Conservation (phyloP, 2,329 filamentous ascomycete species). For the Paecilomyces variotii region DNA sequence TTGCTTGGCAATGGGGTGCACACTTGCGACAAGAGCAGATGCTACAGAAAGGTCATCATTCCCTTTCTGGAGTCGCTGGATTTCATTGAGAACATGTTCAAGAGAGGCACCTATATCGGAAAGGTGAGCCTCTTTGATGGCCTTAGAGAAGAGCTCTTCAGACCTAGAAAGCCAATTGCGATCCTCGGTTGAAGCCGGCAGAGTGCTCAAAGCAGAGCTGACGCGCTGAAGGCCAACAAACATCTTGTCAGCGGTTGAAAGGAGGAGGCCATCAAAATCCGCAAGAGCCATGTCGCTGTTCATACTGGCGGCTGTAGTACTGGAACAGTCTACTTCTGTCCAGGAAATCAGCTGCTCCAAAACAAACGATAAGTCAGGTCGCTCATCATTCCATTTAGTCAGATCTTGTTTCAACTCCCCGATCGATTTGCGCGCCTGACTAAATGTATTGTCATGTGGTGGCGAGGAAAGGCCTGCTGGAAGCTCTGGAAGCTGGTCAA, state of each 20-base stretch:
- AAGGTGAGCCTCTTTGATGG: slow-evolving; percentile 54
- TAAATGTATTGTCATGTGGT: slow-evolving; percentile 18
- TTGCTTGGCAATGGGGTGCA: slow-evolving; percentile 65
- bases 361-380: slow-evolving; percentile 56
- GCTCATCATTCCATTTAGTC: slow-evolving; percentile 32
- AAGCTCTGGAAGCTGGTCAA: slow-evolving; percentile 40
- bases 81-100: slow-evolving; percentile 35
- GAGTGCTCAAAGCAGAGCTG: slow-evolving; percentile 46
- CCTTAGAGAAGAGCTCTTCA: slow-evolving; percentile 44
- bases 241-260: slow-evolving; percentile 63
- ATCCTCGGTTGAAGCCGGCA: slow-evolving; percentile 55
- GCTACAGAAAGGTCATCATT: slow-evolving; percentile 37
- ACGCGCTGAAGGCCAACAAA: slow-evolving; percentile 73
- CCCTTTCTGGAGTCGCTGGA: slow-evolving; percentile 41
- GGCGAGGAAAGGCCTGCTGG: slow-evolving; percentile 42
- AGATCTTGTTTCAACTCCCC: slow-evolving; percentile 34
- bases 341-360: slow-evolving; percentile 60
- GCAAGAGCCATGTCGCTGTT: slow-evolving; percentile 23
- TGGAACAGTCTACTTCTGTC: slow-evolving; percentile 36
- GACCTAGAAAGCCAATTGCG: slow-evolving; percentile 54
- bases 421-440: slow-evolving; percentile 21
- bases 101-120: slow-evolving; percentile 45
- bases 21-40: slow-evolving; percentile 51
- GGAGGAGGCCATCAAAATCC: slow-evolving; percentile 50
- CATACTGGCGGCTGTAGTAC: slow-evolving; percentile 6